Evolutionary conservation across 163 green algal genomes (phyloP).

Genomic region (Volvox carteri): DNA sequence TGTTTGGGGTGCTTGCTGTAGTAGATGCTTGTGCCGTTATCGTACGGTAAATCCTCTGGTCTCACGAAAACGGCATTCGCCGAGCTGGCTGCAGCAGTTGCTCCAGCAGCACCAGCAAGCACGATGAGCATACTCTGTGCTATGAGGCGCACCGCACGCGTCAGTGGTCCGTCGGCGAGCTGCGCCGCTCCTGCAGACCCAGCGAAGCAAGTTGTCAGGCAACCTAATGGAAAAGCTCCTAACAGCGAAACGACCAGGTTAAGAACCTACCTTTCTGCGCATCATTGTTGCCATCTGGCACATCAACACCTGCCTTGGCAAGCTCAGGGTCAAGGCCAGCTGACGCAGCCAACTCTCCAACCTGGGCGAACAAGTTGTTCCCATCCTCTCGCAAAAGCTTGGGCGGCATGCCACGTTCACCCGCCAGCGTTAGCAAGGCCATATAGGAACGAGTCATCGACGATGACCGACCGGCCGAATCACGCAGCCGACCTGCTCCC

Average conservation of each 20-base stretch:
- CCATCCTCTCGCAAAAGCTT: slow-evolving; percentile 27
- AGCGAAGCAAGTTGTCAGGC: too few relatives aligned
- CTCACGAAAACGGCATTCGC: background rate
- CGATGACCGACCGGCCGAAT: background rate
- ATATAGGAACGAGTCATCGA: background rate
- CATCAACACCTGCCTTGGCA: too few relatives aligned
- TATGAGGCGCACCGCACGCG: slow-evolving; percentile 23
- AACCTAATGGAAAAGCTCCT: too few relatives aligned
- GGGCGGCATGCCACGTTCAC: slow-evolving; percentile 45
- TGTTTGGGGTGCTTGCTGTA: background rate
- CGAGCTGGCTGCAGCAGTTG: slow-evolving; percentile 16
- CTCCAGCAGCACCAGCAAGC: slow-evolving; percentile 38
- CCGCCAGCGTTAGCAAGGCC: slow-evolving; percentile 28
- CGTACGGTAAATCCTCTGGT: slow-evolving; percentile 38
- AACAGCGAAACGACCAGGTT: too few relatives aligned
- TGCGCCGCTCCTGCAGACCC: background rate
- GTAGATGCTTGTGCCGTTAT: slow-evolving; percentile 12
- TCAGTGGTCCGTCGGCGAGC: background rate
- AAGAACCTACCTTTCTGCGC: too few relatives aligned
- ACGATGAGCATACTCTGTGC: slow-evolving; percentile 44
- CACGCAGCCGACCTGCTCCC: background rate
- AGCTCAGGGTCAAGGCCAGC: too few relatives aligned
- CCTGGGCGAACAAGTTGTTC: background rate
- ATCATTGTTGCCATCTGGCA: too few relatives aligned
- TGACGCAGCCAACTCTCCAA: background rate